Evolutionary conservation across 306 rosid genomes (phyloP), one percentile per base, ranked within the genome.

Genomic region (Cucumis melo): DNA sequence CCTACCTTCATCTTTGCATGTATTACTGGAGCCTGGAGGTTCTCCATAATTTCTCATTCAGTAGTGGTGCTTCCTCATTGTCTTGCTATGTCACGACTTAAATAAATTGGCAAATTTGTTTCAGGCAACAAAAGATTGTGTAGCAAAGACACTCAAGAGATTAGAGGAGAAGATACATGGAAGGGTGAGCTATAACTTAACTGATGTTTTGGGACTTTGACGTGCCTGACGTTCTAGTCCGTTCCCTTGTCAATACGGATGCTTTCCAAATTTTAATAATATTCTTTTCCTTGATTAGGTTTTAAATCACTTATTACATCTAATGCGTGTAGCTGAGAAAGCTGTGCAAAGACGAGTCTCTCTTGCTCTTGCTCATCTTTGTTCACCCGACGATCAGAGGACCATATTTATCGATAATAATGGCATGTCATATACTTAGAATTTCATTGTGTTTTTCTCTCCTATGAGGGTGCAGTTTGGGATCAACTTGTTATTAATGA

Each of bases 71-170:
- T 6, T 75, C 20, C 16, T 39, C 56, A 24, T 7, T 46, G 20
- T 5, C 14, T 12, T 38, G 36, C 78, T 46, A 50, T 23, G 8
- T 60, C 61, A 56, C 10, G 65, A 62, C 46, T 41, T 32, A 62
- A 55, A 20, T 56, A 34, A 55, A 73, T 53, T 16, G 48, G 16
- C 62, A 53, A 27, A 79, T 42, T 84, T 48, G 78, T 82, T 83
- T 77, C 87, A 94, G 99, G 96, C 99, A 34, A 94, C 99, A 54
- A 94, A 94, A 85, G 99, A 94, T 87, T 94, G 99, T 81, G 97
- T 92, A 56, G 92, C 99, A 73, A 94, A 94, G 90, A 94, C 99
- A n/a, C 83, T 94, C 83, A 94, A 94, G 85, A 89, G 99, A 88
- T 84, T 94, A 81, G 99, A 92, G 88, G 97, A 94, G 88, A 94